Evolutionary conservation across 2,329 filamentous ascomycete genomes (phyloP), one percentile per base, ranked within the genome.

Genomic region (Trichoderma sp.): DNA sequence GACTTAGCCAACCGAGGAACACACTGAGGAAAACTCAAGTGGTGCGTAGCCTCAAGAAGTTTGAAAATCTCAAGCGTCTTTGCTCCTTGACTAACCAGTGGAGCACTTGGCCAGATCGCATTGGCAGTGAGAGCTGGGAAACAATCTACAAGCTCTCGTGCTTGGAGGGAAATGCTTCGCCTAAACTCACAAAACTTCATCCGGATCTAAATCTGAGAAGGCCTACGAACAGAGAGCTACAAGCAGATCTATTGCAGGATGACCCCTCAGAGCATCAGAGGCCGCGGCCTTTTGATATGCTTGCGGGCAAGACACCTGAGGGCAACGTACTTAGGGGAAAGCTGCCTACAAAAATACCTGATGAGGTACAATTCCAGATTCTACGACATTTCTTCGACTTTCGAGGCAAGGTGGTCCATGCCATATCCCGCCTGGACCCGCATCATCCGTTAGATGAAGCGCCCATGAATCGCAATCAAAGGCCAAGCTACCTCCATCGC

Each of bases 351-450:
- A 35, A 14, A 24, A 21, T 73, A 21, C 71, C 71, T 38, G 29
- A 29, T 11, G 4, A 59, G 4, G 18, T 85, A 1, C 82, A 85
- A 67, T 77, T 80, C 3, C 76, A 76, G 2, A 86, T 89, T 11
- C 82, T 88, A 14, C 77, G 76, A 6, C n/a, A 80, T 0, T n/a
- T 81, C 2, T 80, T 88, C 0, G 80, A 84, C n/a, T 85, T 84
- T 63, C 41, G 79, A 0, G 80, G 78, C 0, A 33, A 81, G 1
- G 64, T 84, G 0, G 77, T 89, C 4, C 87, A 89, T 72, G 85
- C 82, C 27, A 79, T 89, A 2, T 88, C 86, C 1, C 82, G 88
- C 0, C 80, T 89, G 0, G 87, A 89, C 38, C 82, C 81, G 0
- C 79, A 77, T 6, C 74, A 79, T 1, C 73, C 78, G 0, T 83